These are phyloP conservation scores for Sideroxylon spinosum DNA, from an alignment of 179 eudicot genomes.

Conservation along the genomic window DNA sequence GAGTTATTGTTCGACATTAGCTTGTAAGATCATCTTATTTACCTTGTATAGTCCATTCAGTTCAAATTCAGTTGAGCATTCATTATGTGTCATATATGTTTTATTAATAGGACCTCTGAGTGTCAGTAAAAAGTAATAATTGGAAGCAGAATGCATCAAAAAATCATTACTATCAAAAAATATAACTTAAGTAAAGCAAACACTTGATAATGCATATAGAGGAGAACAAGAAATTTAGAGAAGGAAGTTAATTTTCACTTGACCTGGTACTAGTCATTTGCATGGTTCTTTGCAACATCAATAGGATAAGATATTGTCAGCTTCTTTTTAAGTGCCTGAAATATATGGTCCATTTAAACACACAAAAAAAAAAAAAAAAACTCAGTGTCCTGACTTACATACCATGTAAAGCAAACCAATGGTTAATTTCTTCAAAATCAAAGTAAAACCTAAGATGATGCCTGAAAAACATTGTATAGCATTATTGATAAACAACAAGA, in stretches of 20 bases:
- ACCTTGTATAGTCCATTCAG: no score
- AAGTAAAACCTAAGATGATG: no score
- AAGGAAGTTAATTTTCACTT: constrained; percentile 17
- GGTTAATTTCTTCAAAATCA: neutral
- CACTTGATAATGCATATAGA: neutral
- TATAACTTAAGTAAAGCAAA: neutral
- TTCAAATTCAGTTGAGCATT: no score
- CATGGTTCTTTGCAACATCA: constrained; percentile 90
- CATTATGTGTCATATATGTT: no score
- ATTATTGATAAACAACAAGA: neutral
- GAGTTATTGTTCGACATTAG: no score
- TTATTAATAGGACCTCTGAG: constrained; percentile 54
- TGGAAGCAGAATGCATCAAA: constrained; percentile 6
- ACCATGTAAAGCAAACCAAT: neutral
- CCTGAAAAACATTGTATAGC: neutral
- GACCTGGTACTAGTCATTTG: constrained; percentile 94
- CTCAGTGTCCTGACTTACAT: constrained; percentile 12
- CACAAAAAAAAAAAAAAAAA: neutral
- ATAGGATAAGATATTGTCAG: constrained; percentile 94
- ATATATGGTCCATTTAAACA: constrained; percentile 24
- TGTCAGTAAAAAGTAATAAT: constrained; percentile 47
- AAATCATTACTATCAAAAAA: neutral
- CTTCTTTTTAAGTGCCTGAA: constrained; percentile 81
- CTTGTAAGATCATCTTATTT: no score
- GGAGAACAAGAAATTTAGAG: neutral